Percentiles rank a stretch among this genome's conserved stretches.
Conservation (phyloP, 1,139 yeast genomes). For the Sugiyamaella neomexicana region DNA sequence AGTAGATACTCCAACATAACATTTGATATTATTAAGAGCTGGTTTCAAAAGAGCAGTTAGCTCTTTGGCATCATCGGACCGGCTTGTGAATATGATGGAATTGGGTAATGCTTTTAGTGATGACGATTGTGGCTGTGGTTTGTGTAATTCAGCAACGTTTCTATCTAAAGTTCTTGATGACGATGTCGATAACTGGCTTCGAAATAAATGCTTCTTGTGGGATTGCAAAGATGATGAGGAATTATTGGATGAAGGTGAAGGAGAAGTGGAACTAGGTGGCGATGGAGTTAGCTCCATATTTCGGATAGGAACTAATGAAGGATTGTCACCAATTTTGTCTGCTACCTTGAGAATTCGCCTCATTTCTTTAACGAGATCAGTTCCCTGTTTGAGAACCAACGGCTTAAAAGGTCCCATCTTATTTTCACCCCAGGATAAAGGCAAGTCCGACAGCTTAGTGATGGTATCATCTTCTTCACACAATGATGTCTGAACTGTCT, state of each 20-base stretch:
- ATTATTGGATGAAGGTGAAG: slow-evolving; percentile 9
- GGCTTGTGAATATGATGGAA: neutral
- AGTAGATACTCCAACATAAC: neutral
- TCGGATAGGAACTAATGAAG: slow-evolving; percentile 3
- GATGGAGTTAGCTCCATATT: slow-evolving; percentile 8
- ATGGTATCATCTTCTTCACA: slow-evolving; percentile 6
- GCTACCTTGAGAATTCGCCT: slow-evolving; percentile 1
- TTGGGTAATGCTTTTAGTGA: neutral
- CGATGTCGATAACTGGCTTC: slow-evolving; percentile 11
- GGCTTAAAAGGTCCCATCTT: slow-evolving; percentile 13
- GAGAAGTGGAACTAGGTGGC: slow-evolving; percentile 6
- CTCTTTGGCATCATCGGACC: neutral
- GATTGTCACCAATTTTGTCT: slow-evolving; percentile 8
- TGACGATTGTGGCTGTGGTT: neutral
- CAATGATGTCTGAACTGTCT: neutral
- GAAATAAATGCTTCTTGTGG: slow-evolving; percentile 12
- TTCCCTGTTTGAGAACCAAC: slow-evolving; percentile 10
- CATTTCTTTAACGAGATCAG: slow-evolving; percentile 4
- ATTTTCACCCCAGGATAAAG: slow-evolving; percentile 10
- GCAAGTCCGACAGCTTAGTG: neutral
- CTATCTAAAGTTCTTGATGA: slow-evolving; percentile 13
- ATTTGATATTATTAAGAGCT: slow-evolving; percentile 1
- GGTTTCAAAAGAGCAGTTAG: neutral
- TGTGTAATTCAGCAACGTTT: slow-evolving; percentile 10
- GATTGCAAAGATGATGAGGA: slow-evolving; percentile 5